Evolutionary conservation across 2,329 filamentous ascomycete genomes (phyloP).

Genomic region (Cyphellophora attinorum): DNA sequence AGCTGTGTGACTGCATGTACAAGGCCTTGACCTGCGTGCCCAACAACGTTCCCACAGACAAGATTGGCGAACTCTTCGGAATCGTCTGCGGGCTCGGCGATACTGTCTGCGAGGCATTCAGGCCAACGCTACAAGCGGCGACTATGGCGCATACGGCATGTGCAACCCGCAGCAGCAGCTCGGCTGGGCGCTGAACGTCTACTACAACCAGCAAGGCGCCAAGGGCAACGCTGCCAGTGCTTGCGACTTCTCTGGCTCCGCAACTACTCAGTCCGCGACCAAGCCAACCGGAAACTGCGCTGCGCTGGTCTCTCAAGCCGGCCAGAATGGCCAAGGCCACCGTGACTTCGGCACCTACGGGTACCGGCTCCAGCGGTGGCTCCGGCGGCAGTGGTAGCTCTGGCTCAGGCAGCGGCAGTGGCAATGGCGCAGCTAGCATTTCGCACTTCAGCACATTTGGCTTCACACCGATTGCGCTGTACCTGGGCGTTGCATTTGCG

Average conservation of each 20-base stretch:
- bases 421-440: conserved; percentile 17
- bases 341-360: conserved; percentile 28
- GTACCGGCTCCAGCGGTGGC: conserved; percentile 18
- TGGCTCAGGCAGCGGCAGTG: conserved; percentile 22
- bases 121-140: conserved; percentile 29
- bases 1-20: conserved; percentile 81
- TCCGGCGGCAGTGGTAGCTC: conserved; percentile 16
- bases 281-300: conserved; percentile 27
- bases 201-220: conserved; percentile 29
- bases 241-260: conserved; percentile 33
- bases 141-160: conserved; percentile 38
- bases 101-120: conserved; percentile 29
- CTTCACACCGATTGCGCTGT: conserved; percentile 31
- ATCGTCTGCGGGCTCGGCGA: conserved; percentile 29
- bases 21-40: conserved; percentile 62
- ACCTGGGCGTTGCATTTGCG: conserved; percentile 32
- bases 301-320: conserved; percentile 29
- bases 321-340: conserved; percentile 28
- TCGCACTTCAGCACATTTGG: conserved; percentile 23
- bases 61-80: conserved; percentile 60
- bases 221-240: conserved; percentile 25
- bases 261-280: conserved; percentile 25
- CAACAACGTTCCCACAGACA: conserved; percentile 44
- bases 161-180: conserved; percentile 33
- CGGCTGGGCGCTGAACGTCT: conserved; percentile 34